These are phyloP conservation scores for Eucalyptus urophylla DNA, from an alignment of 345 rosid genomes.

Conservation along the genomic window DNA sequence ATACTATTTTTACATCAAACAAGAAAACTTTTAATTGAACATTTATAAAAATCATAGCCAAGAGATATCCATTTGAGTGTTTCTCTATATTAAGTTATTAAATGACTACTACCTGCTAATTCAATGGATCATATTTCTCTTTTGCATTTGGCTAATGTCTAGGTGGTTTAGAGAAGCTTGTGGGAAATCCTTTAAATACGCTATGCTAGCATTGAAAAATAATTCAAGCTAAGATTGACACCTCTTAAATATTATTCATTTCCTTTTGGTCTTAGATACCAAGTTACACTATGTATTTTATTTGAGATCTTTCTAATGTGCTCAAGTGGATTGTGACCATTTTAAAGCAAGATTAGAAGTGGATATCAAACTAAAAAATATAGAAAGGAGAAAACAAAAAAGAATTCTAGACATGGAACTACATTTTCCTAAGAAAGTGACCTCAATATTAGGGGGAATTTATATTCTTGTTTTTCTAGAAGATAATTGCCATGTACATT, in stretches of 20 bases:
- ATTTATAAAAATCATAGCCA: not conserved
- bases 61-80: not conserved
- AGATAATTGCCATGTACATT: not conserved
- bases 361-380: not conserved
- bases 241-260: not conserved
- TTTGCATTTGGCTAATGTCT: not conserved
- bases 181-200: not conserved
- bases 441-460: not conserved
- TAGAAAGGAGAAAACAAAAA: not conserved
- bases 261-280: not conserved
- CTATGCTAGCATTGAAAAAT: not conserved
- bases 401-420: not conserved
- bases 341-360: not conserved
- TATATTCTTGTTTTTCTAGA: too few relatives aligned
- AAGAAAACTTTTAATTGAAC: too few relatives aligned
- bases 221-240: not conserved
- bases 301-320: not conserved
- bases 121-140: not conserved
- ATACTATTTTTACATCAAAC: too few relatives aligned
- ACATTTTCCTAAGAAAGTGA: too few relatives aligned
- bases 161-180: not conserved
- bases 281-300: rapidly evolving
- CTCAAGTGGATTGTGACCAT: not conserved
- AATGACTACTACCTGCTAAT: not conserved
- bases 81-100: too few relatives aligned